phyloP scores from a whole-genome alignment of 169 alveolate genomes.

The Cryptosporidium meleagridis region DNA sequence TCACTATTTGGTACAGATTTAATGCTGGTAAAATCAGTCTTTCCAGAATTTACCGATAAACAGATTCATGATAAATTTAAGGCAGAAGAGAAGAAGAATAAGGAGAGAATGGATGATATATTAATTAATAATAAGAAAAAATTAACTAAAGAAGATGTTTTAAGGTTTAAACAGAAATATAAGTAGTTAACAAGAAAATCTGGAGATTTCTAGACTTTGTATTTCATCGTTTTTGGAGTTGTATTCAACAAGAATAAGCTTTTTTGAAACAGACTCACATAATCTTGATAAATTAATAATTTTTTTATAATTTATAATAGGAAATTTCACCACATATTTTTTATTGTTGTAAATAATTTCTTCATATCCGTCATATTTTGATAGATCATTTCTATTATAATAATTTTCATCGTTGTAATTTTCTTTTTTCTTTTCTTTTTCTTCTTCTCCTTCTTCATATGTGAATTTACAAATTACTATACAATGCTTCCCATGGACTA shows the following conservation, averaged over 20 bases:
- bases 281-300: conserved; percentile 26
- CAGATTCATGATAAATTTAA: conserved; percentile 77
- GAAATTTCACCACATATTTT: conserved; percentile 8
- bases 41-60: conserved; percentile 78
- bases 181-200: neutral
- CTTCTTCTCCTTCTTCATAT: neutral
- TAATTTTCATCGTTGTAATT: too few relatives aligned
- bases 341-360: conserved; percentile 13
- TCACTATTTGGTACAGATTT: conserved; percentile 78
- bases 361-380: neutral
- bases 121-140: conserved; percentile 43
- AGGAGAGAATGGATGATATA: conserved; percentile 34
- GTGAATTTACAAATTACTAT: conserved; percentile 32
- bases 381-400: neutral
- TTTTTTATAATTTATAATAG: conserved; percentile 14
- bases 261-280: conserved; percentile 48
- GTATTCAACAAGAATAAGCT: neutral
- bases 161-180: conserved; percentile 35
- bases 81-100: conserved; percentile 76
- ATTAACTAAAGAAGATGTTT: conserved; percentile 56
- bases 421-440: too few relatives aligned
- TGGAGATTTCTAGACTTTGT: conserved; percentile 3
- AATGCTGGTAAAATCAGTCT: conserved; percentile 76
- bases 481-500: conserved; percentile 23
- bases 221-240: conserved; percentile 3